Evolutionary conservation across 352 stramenopile species (phyloP).

Genomic region (Pythium dissimile): DNA sequence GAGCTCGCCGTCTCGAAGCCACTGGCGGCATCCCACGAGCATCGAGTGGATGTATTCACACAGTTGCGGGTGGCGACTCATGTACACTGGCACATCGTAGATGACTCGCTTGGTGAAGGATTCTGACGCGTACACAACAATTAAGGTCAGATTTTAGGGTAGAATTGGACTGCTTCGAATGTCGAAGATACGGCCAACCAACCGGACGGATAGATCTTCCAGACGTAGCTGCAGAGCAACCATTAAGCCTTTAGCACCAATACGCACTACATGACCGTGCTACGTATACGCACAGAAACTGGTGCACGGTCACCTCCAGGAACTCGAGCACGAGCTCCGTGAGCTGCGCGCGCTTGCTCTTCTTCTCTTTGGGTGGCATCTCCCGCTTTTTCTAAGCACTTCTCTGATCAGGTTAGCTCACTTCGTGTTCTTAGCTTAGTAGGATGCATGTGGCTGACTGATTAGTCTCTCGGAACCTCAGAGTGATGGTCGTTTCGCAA

Average conservation of each 20-base stretch:
- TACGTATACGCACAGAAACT: conserved; percentile 62
- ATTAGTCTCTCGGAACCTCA: neutral
- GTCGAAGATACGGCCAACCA: neutral
- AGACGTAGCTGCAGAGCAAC: conserved; percentile 6
- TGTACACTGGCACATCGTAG: conserved; percentile 79
- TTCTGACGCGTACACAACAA: conserved; percentile 27
- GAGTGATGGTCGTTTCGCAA: conserved; percentile 20
- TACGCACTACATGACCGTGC: neutral
- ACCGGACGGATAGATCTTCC: conserved; percentile 24
- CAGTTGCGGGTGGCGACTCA: conserved; percentile 65
- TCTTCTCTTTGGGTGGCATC: conserved; percentile 22
- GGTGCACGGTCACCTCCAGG: conserved; percentile 63
- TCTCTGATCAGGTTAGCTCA: conserved; percentile 8
- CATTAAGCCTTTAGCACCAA: neutral
- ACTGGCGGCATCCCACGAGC: conserved; percentile 56
- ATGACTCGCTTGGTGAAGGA: conserved; percentile 58
- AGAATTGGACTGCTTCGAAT: too few relatives aligned
- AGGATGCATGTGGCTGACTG: too few relatives aligned
- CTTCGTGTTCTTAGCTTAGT: too few relatives aligned
- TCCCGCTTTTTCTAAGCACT: neutral
- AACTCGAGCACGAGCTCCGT: conserved; percentile 74
- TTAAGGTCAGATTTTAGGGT: too few relatives aligned
- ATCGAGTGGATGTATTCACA: conserved; percentile 80
- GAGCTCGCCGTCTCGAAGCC: conserved; percentile 53
- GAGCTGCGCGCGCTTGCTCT: conserved; percentile 29